phyloP scores from a whole-genome alignment of 1,139 yeast genomes.

The Saccharomyces uvarum region DNA sequence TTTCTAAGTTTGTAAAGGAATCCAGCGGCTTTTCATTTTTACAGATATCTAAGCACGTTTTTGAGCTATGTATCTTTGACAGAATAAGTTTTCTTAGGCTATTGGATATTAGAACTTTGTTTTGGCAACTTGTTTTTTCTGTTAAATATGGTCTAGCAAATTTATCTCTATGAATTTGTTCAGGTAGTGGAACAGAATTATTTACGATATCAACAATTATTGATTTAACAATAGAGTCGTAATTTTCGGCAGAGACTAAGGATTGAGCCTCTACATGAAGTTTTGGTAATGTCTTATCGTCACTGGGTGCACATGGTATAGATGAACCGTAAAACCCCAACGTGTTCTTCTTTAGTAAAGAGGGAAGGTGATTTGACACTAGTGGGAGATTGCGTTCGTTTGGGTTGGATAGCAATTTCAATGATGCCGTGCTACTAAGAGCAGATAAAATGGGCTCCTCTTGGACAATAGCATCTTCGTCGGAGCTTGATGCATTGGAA shows the following conservation, averaged over 20 bases:
- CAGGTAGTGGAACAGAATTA: constrained; percentile 19
- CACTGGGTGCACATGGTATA: background rate
- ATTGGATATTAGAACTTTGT: constrained; percentile 5
- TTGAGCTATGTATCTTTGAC: constrained; percentile 50
- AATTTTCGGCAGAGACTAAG: constrained; percentile 8
- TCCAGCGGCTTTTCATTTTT: constrained; percentile 25
- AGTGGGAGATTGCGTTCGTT: background rate
- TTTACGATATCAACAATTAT: constrained; percentile 24
- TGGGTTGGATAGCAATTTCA: background rate
- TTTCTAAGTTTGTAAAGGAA: constrained; percentile 36
- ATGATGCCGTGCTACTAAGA: background rate
- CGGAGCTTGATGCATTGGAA: background rate
- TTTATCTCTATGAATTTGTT: constrained; percentile 18
- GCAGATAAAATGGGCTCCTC: background rate
- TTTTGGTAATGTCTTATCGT: background rate
- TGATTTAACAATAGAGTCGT: constrained; percentile 20
- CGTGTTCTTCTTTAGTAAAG: background rate
- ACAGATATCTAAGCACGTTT: constrained; percentile 51
- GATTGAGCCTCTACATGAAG: background rate
- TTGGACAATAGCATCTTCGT: background rate
- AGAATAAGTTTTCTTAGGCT: constrained; percentile 32
- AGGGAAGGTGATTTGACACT: background rate
- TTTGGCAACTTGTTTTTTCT: constrained; percentile 2
- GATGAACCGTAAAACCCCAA: background rate
- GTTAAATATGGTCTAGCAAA: constrained; percentile 14